A percentile compares a stretch with the other conserved stretches of the same genome.
Evolutionary conservation across 177 flowering plant genomes (phyloP).

Genomic region (Telopea speciosissima): DNA sequence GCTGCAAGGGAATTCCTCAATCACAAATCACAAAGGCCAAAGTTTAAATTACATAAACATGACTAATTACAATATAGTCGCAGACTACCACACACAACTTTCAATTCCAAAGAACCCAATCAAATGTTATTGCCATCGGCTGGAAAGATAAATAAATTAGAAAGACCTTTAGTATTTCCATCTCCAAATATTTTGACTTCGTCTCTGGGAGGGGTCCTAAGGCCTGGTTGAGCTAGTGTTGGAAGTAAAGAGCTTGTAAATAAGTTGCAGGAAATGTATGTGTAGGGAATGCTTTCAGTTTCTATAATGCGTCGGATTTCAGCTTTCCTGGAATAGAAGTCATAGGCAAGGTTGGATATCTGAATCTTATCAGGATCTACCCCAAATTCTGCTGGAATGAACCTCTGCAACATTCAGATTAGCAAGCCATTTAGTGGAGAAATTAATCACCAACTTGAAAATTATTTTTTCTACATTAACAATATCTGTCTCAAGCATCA

Average conservation of each 20-base stretch:
- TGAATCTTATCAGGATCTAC: slow-evolving; percentile 59
- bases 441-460: background rate
- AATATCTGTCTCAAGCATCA: too few species aligned
- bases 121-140: background rate
- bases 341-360: slow-evolving; percentile 36
- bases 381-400: slow-evolving; percentile 91
- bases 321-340: slow-evolving; percentile 54
- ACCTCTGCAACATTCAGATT: slow-evolving; percentile 48
- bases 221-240: slow-evolving; percentile 68
- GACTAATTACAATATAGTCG: background rate
- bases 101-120: background rate
- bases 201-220: slow-evolving; percentile 64
- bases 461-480: background rate
- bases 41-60: background rate
- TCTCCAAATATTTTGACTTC: slow-evolving; percentile 63
- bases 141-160: background rate
- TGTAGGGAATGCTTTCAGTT: slow-evolving; percentile 66
- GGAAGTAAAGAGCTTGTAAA: slow-evolving; percentile 68
- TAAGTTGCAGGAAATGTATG: slow-evolving; percentile 63
- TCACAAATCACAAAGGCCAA: slow-evolving; percentile 1
- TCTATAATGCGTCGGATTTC: slow-evolving; percentile 63
- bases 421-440: background rate
- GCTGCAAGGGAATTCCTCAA: slow-evolving; percentile 27
- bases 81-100: background rate
- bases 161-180: slow-evolving; percentile 70